phyloP scores from a whole-genome alignment of 495 filamentous ascomycete genomes.

The Aspergillus sclerotioniger region DNA sequence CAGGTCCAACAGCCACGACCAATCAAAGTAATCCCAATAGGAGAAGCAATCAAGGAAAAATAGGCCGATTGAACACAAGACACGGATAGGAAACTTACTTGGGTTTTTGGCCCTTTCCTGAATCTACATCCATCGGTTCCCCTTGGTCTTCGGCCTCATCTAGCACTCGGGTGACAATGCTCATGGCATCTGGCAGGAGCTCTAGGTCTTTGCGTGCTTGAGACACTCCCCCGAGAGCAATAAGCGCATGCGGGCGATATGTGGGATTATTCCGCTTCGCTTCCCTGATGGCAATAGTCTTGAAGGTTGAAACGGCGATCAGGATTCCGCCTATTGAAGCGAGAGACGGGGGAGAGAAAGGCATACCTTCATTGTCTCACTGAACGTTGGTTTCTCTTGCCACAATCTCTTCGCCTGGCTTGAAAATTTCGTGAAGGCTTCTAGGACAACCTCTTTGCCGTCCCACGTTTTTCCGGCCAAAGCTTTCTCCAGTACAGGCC shows the following conservation, averaged over 20 bases:
- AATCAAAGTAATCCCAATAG: no score
- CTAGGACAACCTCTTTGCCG: conserved; percentile 86
- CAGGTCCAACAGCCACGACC: no score
- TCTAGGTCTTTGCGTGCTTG: conserved; percentile 61
- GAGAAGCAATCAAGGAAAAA: not conserved
- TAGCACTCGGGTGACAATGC: conserved; percentile 58
- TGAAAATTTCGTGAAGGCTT: conserved; percentile 77
- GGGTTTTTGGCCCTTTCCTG: conserved; percentile 36
- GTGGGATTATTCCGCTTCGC: conserved; percentile 81
- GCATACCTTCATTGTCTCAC: conserved; percentile 54
- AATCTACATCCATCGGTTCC: conserved; percentile 70
- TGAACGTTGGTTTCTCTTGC: conserved; percentile 45
- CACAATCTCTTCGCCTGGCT: conserved; percentile 60
- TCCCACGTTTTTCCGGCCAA: conserved; percentile 87
- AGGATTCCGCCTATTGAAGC: conserved; percentile 1
- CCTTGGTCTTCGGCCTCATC: conserved; percentile 55
- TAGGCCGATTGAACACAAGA: not conserved
- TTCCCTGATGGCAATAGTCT: conserved; percentile 73
- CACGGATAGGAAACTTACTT: conserved; percentile 14
- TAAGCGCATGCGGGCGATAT: conserved; percentile 75
- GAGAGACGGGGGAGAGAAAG: conserved; percentile 6
- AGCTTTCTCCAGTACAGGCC: conserved; percentile 79
- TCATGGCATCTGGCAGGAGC: conserved; percentile 64
- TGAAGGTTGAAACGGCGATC: not conserved
- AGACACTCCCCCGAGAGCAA: conserved; percentile 68